These are phyloP conservation scores for Thamnidium elegans DNA, from an alignment of 192 early-diverging fungal species.

Conservation along the genomic window DNA sequence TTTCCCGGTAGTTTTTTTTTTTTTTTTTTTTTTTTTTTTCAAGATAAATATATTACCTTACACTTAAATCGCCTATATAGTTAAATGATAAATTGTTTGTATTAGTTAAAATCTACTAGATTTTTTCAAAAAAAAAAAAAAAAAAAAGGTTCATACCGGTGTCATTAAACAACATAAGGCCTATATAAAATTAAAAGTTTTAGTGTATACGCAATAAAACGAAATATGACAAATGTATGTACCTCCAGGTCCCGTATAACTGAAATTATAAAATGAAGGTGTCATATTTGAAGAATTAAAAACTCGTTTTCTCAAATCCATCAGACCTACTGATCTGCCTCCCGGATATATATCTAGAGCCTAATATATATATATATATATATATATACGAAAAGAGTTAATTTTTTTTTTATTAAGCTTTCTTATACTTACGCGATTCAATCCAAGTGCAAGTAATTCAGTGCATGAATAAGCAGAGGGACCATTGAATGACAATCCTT, in stretches of 20 bases:
- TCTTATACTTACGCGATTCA: conserved; percentile 22
- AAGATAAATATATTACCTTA: too few species aligned
- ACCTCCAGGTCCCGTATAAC: conserved; percentile 46
- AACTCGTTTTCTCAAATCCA: not conserved
- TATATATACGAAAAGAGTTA: not conserved
- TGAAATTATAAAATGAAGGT: conserved; percentile 38
- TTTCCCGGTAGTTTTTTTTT: too few species aligned
- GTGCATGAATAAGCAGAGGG: conserved; percentile 27
- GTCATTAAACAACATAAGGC: conserved; percentile 28
- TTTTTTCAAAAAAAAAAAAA: too few species aligned
- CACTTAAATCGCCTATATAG: too few species aligned
- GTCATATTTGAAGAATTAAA: conserved; percentile 36
- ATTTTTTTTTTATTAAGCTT: not conserved
- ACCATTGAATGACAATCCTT: conserved; percentile 24
- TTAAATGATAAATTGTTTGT: too few species aligned
- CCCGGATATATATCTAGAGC: conserved; percentile 26
- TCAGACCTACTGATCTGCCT: conserved; percentile 18
- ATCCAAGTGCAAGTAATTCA: conserved; percentile 24
- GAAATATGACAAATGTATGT: not conserved
- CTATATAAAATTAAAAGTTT: not conserved
- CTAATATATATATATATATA: not conserved
- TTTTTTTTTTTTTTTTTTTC: too few species aligned
- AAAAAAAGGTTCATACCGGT: conserved; percentile 1
- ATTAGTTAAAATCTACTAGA: too few species aligned
- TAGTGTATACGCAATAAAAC: not conserved